Evolutionary conservation across 1,139 yeast species (phyloP), one percentile per base, ranked within the genome.

Genomic region (Torulaspora pretoriensis): DNA sequence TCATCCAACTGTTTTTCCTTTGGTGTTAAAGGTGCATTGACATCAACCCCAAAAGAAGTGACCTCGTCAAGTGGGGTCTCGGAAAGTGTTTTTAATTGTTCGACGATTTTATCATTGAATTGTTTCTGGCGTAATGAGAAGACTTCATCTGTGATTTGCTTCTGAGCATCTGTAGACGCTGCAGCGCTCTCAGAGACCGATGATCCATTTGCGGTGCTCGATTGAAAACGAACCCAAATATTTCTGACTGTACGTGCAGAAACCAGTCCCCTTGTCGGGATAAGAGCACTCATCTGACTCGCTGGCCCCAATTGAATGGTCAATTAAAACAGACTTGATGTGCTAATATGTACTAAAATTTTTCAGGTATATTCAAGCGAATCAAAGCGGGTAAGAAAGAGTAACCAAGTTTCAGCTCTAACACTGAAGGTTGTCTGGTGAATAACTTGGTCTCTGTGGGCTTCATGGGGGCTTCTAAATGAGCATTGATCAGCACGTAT

Each of bases 1-100:
- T 56, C 58, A 42, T 63, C 67, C 42, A 63, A 43, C 35, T 55
- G 59, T 35, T 57, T 51, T 49, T 63, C 67, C 38, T 55, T 61
- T 33, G 44, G 51, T 9, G 61, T 55, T 28, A 59, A 48, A 2
- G 57, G 57, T 28, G 43, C 38, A 9, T 49, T 43, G 13, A 54
- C 35, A 3, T 41, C 25, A 9, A 39, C 29, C 25, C 49, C 48
- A 8, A 54, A 35, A 10, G 46, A 45, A 3, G 41, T 39, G 6
- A 51, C 37, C 29, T 57, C 56, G 22, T 51, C 57, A 2, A 47
- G 36, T 2, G 60, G 54, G 1, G 56, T 53, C 12, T 50, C 47
- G 25, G 55, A 49, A 8, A 60, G 45, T n/a, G 48, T 36, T 32
- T 49, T 55, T 36, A 60, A 43, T 29, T 52, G 50, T 33, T 51